Conservation (phyloP, 176 grass and related monocot species). For the Aegilops sharonensis region DNA sequence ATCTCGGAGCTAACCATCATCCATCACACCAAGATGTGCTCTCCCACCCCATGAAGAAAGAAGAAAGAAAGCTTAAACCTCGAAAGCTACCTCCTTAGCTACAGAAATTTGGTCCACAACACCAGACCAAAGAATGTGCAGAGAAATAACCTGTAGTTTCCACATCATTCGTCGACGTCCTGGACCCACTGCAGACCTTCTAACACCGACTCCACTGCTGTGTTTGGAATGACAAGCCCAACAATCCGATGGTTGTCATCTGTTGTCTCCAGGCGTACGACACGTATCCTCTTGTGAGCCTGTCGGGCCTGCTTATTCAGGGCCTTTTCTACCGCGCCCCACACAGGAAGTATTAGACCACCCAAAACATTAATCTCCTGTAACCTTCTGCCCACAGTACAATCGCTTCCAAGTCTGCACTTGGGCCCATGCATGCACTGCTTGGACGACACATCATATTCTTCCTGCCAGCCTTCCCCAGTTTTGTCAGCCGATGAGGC, state of each 20-base stretch:
- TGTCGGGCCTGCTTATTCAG: conserved; percentile 68
- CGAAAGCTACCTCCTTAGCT: not conserved
- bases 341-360: conserved; percentile 90
- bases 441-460: conserved; percentile 72
- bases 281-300: conserved; percentile 78
- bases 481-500: conserved; percentile 70
- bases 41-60: not conserved
- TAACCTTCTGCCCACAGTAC: conserved; percentile 86
- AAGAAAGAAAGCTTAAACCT: not conserved
- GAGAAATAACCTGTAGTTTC: not conserved
- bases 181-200: conserved; percentile 57
- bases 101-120: not conserved
- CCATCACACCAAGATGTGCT: not conserved
- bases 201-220: conserved; percentile 72
- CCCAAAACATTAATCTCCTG: conserved; percentile 91
- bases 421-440: conserved; percentile 97
- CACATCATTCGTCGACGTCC: conserved; percentile 55
- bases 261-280: conserved; percentile 74
- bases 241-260: conserved; percentile 59
- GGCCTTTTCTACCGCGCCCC: conserved; percentile 77
- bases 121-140: not conserved
- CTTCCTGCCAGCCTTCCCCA: conserved; percentile 76
- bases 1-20: not conserved
- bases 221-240: conserved; percentile 87
- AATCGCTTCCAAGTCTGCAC: conserved; percentile 84